Conservation (phyloP, 2,329 filamentous ascomycete genomes). For the Talaromyces pinophilus region DNA sequence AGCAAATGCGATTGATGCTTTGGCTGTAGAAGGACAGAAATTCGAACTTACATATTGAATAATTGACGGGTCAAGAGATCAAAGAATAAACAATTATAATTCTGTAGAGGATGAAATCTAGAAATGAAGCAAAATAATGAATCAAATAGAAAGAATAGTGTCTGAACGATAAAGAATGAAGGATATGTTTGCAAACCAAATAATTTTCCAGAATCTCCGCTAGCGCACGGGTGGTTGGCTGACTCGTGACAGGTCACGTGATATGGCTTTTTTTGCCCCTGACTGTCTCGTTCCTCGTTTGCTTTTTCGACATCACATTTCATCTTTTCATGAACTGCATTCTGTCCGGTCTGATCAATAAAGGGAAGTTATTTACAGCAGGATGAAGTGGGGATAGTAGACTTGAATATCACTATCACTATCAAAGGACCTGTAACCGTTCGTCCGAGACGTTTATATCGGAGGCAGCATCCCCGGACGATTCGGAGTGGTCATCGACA, state of each 20-base stretch:
- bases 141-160: background rate
- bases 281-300: background rate
- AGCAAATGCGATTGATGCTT: background rate
- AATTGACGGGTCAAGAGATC: background rate
- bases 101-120: background rate
- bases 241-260: constrained; percentile 6
- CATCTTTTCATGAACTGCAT: background rate
- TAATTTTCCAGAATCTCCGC: constrained; percentile 5
- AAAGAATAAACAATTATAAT: background rate
- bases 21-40: background rate
- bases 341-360: too few relatives aligned
- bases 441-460: background rate
- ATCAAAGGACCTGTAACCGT: background rate
- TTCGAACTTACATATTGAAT: background rate
- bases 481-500: background rate
- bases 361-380: background rate
- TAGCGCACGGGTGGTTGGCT: background rate
- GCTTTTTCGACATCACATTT: background rate
- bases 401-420: background rate
- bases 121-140: background rate
- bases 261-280: background rate
- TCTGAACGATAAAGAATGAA: background rate
- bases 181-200: background rate
- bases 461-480: background rate
- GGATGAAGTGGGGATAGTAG: background rate